Conservation (phyloP, 106 monocot genomes). For the Cymbidium sinense region DNA sequence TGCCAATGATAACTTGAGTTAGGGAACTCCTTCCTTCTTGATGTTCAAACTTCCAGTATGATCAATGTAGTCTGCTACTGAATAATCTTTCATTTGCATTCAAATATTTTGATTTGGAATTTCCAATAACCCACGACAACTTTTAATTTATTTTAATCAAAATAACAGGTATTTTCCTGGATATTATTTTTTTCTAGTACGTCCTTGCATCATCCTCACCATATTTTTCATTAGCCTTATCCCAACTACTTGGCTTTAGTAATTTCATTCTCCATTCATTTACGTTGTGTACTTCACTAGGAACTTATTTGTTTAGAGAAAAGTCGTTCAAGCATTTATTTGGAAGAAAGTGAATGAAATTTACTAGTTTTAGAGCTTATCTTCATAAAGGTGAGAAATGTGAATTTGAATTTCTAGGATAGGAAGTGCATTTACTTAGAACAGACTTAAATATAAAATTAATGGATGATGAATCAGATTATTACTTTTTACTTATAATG, state of each 20-base stretch:
- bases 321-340: not conserved
- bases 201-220: not conserved
- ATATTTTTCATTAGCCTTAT: not conserved
- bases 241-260: not conserved
- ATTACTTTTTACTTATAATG: not conserved
- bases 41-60: not conserved
- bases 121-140: not conserved
- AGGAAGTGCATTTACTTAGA: not conserved
- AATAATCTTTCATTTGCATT: not conserved
- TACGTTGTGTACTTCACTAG: not conserved
- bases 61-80: not conserved
- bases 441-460: not conserved
- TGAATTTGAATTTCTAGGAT: not conserved
- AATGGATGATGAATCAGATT: not conserved
- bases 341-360: not conserved
- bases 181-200: not conserved
- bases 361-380: not conserved
- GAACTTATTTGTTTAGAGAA: not conserved
- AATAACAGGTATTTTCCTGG: not conserved
- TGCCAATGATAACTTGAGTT: not conserved
- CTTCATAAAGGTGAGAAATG: not conserved
- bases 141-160: not conserved
- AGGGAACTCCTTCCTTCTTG: not conserved
- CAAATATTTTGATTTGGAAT: not conserved
- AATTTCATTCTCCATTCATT: not conserved